Evolutionary conservation across 106 monocot genomes (phyloP).

Genomic region (Allium cepa): DNA sequence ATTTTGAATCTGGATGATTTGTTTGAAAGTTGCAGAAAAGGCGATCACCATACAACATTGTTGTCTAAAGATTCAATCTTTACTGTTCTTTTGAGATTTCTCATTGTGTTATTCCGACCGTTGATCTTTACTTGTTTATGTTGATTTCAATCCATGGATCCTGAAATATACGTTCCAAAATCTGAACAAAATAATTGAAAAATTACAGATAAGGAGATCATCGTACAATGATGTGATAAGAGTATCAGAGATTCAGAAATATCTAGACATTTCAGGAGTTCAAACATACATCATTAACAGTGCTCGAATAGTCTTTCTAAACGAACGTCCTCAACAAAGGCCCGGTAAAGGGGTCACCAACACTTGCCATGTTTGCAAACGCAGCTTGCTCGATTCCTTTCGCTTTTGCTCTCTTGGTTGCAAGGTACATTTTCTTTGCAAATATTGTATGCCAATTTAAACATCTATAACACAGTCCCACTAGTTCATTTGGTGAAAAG

Average conservation of each 20-base stretch:
- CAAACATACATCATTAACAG: constrained; percentile 95
- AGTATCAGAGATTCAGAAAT: constrained; percentile 81
- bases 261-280: constrained; percentile 70
- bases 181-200: not conserved
- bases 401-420: constrained; percentile 60
- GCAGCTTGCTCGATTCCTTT: constrained; percentile 51
- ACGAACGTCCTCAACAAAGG: constrained; percentile 52
- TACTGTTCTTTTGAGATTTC: no score
- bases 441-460: constrained; percentile 32
- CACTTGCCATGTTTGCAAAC: constrained; percentile 42
- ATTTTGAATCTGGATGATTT: no score
- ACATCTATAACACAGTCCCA: constrained; percentile 40
- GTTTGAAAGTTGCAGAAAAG: no score
- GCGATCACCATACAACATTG: no score
- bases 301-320: constrained; percentile 79
- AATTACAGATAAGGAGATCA: constrained; percentile 64
- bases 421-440: constrained; percentile 34
- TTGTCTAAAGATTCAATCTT: no score
- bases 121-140: no score
- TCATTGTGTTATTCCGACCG: no score
- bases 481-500: not conserved
- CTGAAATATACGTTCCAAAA: no score
- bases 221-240: constrained; percentile 96
- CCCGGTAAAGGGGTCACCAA: constrained; percentile 40
- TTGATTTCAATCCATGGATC: no score